Conservation (phyloP, 345 rosid species). For the Salix purpurea region DNA sequence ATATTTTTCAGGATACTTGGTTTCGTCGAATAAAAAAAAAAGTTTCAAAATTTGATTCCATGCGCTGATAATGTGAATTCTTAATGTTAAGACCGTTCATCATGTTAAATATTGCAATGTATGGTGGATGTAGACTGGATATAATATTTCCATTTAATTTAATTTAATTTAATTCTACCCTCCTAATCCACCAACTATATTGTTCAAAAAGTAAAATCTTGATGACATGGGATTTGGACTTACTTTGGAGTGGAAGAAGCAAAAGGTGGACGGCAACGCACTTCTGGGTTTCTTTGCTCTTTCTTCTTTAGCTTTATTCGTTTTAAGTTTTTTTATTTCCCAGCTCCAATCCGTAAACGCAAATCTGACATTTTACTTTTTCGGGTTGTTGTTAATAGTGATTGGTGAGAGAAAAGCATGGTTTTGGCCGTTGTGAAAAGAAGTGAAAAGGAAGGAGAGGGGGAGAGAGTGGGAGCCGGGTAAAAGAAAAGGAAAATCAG, state of each 20-base stretch:
- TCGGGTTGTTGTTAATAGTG: neutral
- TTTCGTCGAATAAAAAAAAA: no score
- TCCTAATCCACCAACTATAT: no score
- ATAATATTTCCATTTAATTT: no score
- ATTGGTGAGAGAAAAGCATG: slow-evolving; percentile 13
- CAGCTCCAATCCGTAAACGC: neutral
- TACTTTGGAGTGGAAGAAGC: neutral
- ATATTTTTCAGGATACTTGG: accelerated
- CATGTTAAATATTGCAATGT: no score
- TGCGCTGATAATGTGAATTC: no score
- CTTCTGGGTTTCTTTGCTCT: neutral
- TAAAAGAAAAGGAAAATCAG: neutral
- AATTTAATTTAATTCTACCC: no score
- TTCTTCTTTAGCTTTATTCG: slow-evolving; percentile 7
- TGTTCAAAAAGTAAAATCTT: no score
- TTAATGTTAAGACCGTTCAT: no score
- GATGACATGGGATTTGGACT: no score
- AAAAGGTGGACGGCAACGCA: neutral
- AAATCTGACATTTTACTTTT: neutral
- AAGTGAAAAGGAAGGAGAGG: slow-evolving; percentile 6
- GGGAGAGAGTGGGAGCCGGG: neutral
- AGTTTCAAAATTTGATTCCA: no score
- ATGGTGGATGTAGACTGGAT: no score
- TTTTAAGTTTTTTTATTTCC: neutral
- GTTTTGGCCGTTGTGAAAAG: slow-evolving; percentile 27